Conservation (phyloP, 495 filamentous ascomycete genomes). For the Bacidia gigantensis region DNA sequence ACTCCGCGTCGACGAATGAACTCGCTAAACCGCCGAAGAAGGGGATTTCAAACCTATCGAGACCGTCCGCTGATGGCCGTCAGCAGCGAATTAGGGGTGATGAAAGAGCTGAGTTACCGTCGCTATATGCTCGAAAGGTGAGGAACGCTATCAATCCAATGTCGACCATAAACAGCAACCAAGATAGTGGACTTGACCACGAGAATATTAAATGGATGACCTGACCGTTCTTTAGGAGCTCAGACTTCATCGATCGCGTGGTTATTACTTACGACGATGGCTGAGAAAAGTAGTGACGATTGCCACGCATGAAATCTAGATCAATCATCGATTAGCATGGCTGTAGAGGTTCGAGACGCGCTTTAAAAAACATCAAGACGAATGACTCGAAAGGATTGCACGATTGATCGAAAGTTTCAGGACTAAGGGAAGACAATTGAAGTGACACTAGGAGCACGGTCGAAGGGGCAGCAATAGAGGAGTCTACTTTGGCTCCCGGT, state of each 20-base stretch:
- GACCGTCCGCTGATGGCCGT: slow-evolving; percentile 51
- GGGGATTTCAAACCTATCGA: slow-evolving; percentile 87
- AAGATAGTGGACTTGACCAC: slow-evolving; percentile 72
- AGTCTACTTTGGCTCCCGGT: no score
- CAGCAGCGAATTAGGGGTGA: slow-evolving; percentile 10
- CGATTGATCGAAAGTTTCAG: no score
- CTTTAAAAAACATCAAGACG: no score
- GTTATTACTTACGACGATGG: slow-evolving; percentile 51
- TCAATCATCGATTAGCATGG: slow-evolving; percentile 5
- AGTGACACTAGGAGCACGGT: no score
- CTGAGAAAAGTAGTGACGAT: slow-evolving; percentile 71
- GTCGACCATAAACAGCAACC: slow-evolving; percentile 66
- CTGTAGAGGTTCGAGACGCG: not conserved
- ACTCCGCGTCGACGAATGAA: slow-evolving; percentile 88
- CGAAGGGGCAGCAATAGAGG: no score
- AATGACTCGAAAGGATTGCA: no score
- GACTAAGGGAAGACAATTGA: no score
- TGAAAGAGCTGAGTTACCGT: slow-evolving; percentile 48
- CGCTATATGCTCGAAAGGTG: slow-evolving; percentile 64
- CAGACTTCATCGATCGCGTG: not conserved
- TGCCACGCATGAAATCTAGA: slow-evolving; percentile 92
- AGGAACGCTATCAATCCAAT: slow-evolving; percentile 64
- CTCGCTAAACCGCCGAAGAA: slow-evolving; percentile 75
- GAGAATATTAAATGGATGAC: slow-evolving; percentile 70
- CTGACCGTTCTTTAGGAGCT: slow-evolving; percentile 19